Evolutionary conservation across 192 early-diverging fungal species (phyloP), one percentile per base, ranked within the genome.

Genomic region (Chytriomyces confervae): DNA sequence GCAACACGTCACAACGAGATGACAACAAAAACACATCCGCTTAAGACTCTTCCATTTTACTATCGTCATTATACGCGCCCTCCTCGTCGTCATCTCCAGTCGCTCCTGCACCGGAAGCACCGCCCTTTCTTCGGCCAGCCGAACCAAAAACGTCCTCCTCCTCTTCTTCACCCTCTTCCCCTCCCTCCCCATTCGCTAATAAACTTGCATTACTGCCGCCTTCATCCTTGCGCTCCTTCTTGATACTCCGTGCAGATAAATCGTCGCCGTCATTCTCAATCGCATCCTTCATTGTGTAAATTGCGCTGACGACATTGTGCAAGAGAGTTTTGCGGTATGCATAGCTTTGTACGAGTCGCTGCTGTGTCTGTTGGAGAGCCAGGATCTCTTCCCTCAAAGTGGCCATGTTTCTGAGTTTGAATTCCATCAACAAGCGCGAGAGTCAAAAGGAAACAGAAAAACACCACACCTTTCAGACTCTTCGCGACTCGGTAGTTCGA

Each of bases 21-120:
- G n/a, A n/a, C 1, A 36, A 36, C 36, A 36, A 36, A 36, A 36
- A 36, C 36, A 36, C 36, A 36, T 36, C 3, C 36, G 36, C 53
- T 68, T 47, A 68, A 46, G 66, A 68, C 24, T 24, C 46, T 13
- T 68, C 66, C 66, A 63, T 75, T 20, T 75, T 47, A 36, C 36
- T 46, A 29, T 69, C 68, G 10, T 13, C 73, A 36, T 18, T 13
- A n/a, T 24, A 20, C 9, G 46, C 73, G 8, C 49, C 73, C 62
- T 75, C 73, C 62, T 75, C 73, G 16, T 64, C 73, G 16, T 75
- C 73, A 23, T 64, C 73, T 13, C 11, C 62, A 13, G 27, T 64
- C 27, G 11, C 70, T 6, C 48, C 70, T 23, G 13, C 45, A 16
- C 53, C 51, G 6, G 69, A 50, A 44, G 63, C 45, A 57, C 45